Conservation (phyloP, 306 rosid species). For the Medicago arabica region DNA sequence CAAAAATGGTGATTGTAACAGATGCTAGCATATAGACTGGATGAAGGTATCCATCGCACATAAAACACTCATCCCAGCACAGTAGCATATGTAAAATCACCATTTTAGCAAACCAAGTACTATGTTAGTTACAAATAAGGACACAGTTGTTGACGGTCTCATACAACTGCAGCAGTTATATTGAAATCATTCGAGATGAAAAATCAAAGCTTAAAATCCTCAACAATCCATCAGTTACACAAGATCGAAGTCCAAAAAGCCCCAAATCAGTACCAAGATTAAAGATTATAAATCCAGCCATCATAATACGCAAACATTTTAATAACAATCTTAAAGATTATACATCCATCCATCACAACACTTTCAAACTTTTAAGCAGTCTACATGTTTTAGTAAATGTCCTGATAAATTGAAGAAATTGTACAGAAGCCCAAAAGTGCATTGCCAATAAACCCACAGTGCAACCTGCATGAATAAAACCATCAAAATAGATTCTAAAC, state of each 20-base stretch:
- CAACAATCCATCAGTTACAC: conserved; percentile 7
- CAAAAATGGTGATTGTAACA: not conserved
- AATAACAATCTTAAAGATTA: not conserved
- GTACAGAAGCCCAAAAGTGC: conserved; percentile 43
- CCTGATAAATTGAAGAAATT: conserved; percentile 20
- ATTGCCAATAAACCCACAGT: conserved; percentile 34
- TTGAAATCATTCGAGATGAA: not conserved
- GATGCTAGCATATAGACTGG: not conserved
- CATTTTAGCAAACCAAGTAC: no score
- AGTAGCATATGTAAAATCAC: not conserved
- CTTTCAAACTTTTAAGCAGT: conserved; percentile 19
- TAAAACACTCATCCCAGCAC: not conserved
- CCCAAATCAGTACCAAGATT: conserved; percentile 13
- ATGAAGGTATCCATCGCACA: not conserved
- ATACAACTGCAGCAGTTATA: not conserved
- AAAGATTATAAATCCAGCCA: conserved; percentile 27
- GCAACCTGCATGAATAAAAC: conserved; percentile 41
- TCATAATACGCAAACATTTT: not conserved
- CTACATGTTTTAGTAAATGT: conserved; percentile 33
- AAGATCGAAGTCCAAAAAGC: conserved; percentile 24
- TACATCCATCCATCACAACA: conserved; percentile 27
- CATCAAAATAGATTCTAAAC: conserved; percentile 31
- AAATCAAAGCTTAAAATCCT: not conserved
- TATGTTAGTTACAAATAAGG: no score
- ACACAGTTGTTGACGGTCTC: not conserved